Percentiles rank a stretch among this genome's conserved stretches.
phyloP scores from a whole-genome alignment of 2,329 filamentous ascomycete species.

The Arthroderma uncinatum region DNA sequence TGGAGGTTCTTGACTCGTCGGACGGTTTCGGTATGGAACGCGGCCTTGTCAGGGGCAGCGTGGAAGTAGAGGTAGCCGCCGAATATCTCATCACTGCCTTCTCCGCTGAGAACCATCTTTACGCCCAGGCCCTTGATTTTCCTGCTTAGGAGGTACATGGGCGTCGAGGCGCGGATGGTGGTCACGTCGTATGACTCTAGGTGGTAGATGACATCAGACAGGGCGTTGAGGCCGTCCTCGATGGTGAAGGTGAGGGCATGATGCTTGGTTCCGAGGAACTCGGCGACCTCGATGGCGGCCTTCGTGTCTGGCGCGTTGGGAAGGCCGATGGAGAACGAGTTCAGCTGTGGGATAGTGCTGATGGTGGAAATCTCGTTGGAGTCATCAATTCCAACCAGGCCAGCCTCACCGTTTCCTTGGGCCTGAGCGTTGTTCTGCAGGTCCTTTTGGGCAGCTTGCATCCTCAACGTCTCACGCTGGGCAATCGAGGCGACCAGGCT shows the following conservation, averaged over 20 bases:
- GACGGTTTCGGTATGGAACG: slow-evolving; percentile 93
- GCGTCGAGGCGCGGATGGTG: slow-evolving; percentile 93
- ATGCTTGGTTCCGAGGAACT: slow-evolving; percentile 95
- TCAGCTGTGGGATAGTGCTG: slow-evolving; percentile 84
- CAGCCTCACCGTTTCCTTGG: slow-evolving; percentile 30
- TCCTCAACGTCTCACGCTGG: slow-evolving; percentile 75
- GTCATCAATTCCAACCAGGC: slow-evolving; percentile 85
- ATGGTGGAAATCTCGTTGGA: slow-evolving; percentile 79
- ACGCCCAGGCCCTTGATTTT: slow-evolving; percentile 99
- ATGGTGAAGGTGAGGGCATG: slow-evolving; percentile 98
- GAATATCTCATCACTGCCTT: slow-evolving; percentile 96
- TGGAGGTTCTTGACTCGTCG: slow-evolving; percentile 94
- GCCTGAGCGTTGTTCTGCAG: slow-evolving; percentile 20
- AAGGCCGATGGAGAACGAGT: slow-evolving; percentile 97
- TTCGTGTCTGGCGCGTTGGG: slow-evolving; percentile 85
- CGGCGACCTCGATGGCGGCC: slow-evolving; percentile 83
- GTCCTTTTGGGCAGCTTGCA: slow-evolving; percentile 44
- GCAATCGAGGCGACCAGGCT: slow-evolving; percentile 91
- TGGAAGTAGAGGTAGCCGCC: slow-evolving; percentile 99
- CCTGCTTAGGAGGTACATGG: slow-evolving; percentile 93
- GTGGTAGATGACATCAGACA: slow-evolving; percentile 96
- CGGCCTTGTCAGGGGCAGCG: slow-evolving; percentile 75
- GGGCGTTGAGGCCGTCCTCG: slow-evolving; percentile 89
- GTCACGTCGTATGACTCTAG: slow-evolving; percentile 97
- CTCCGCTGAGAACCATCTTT: slow-evolving; percentile 97